phyloP scores from a whole-genome alignment of 192 early-diverging fungal genomes.

The Allomyces macrogynus region DNA sequence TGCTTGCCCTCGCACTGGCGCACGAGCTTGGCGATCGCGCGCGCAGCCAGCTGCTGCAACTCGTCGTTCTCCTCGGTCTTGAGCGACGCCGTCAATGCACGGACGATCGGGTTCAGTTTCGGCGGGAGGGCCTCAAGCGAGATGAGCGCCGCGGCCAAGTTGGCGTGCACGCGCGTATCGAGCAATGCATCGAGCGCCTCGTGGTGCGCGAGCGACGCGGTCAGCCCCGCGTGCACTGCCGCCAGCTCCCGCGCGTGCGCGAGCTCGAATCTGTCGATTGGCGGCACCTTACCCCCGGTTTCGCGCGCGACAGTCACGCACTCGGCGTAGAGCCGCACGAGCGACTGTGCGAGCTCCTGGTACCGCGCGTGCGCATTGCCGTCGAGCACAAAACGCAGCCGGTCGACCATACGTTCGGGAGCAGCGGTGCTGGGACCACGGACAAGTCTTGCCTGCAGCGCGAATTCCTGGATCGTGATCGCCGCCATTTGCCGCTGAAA shows the following conservation, averaged over 20 bases:
- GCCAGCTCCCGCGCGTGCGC: neutral
- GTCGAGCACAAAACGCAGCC: too few species aligned
- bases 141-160: constrained; percentile 60
- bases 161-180: constrained; percentile 47
- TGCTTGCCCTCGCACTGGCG: constrained; percentile 15
- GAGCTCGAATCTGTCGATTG: too few species aligned
- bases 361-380: neutral
- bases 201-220: constrained; percentile 13
- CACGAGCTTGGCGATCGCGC: constrained; percentile 24
- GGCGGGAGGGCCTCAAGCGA: constrained; percentile 51
- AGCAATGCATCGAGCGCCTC: constrained; percentile 36
- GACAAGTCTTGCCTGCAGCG: constrained; percentile 7
- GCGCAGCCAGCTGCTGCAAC: constrained; percentile 27
- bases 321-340: neutral
- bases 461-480: constrained; percentile 65
- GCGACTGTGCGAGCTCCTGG: neutral
- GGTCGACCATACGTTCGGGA: too few species aligned
- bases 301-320: neutral
- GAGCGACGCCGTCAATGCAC: constrained; percentile 68
- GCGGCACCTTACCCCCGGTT: too few species aligned
- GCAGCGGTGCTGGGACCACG: too few species aligned
- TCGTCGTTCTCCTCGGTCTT: constrained; percentile 47
- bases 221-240: neutral
- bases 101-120: constrained; percentile 67
- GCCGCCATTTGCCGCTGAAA: constrained; percentile 54